Percentiles rank a stretch among this genome's conserved stretches.
phyloP scores from a whole-genome alignment of 768 basidiomycete species.

The Rhizopogon vulgaris region DNA sequence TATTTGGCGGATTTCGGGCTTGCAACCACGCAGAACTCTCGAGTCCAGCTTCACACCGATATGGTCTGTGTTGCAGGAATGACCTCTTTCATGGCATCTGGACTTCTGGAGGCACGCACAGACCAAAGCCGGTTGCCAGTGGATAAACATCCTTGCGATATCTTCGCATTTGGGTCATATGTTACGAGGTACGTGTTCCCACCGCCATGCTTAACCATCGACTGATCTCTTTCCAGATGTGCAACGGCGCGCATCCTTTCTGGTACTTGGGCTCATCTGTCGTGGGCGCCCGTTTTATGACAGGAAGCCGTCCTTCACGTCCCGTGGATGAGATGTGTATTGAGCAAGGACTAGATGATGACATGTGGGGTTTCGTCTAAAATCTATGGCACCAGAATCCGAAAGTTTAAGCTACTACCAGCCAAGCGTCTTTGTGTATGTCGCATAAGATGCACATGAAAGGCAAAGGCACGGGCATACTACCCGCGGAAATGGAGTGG shows the following conservation, averaged over 20 bases:
- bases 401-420: conserved; percentile 18
- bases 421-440: conserved; percentile 16
- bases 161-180: conserved; percentile 29
- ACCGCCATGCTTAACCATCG: background rate
- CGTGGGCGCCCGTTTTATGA: conserved; percentile 11
- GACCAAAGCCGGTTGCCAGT: conserved; percentile 9
- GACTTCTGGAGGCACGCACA: conserved; percentile 12
- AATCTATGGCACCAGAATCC: conserved; percentile 24
- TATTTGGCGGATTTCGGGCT: conserved; percentile 30
- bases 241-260: conserved; percentile 22
- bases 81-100: conserved; percentile 23
- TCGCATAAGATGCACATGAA: conserved; percentile 9
- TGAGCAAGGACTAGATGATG: conserved; percentile 21
- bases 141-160: conserved; percentile 25
- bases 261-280: conserved; percentile 9
- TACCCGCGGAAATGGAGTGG: conserved; percentile 18
- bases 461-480: background rate
- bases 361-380: conserved; percentile 25
- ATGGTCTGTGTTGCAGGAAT: too few species aligned
- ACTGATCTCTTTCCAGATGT: conserved; percentile 16
- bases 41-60: conserved; percentile 10
- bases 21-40: conserved; percentile 13
- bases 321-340: conserved; percentile 8
- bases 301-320: conserved; percentile 12
- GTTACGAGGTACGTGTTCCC: conserved; percentile 24